These are phyloP conservation scores for Dactylella cylindrospora DNA, from an alignment of 2,329 filamentous ascomycete genomes.

Conservation along the genomic window DNA sequence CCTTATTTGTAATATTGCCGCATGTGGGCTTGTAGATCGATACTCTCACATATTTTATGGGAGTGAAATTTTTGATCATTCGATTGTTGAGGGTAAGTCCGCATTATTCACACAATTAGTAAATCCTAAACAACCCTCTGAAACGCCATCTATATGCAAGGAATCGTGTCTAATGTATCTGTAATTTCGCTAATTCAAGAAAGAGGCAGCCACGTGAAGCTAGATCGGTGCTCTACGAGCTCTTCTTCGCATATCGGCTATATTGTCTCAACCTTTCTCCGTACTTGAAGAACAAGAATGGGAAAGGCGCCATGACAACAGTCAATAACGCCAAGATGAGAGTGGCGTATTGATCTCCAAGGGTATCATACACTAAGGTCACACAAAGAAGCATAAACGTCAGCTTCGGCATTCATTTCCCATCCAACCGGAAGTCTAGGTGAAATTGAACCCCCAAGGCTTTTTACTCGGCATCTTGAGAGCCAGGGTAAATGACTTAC, in stretches of 20 bases:
- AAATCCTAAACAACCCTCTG: too few species aligned
- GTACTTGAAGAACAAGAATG: slow-evolving; percentile 56
- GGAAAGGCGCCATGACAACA: slow-evolving; percentile 65
- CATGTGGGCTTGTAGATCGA: too few species aligned
- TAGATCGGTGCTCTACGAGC: slow-evolving; percentile 21
- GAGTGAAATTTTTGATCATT: too few species aligned
- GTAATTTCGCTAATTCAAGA: background rate
- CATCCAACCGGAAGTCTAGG: background rate
- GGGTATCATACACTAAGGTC: slow-evolving; percentile 61
- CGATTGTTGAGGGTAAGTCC: too few species aligned
- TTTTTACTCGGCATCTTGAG: slow-evolving; percentile 52
- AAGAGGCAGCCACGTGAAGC: too few species aligned
- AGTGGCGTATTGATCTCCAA: slow-evolving; percentile 72
- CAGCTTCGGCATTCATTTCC: slow-evolving; percentile 4
- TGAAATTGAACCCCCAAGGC: background rate
- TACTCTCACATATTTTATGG: too few species aligned
- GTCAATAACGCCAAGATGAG: slow-evolving; percentile 64
- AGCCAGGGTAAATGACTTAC: slow-evolving; percentile 53
- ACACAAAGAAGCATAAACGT: slow-evolving; percentile 13
- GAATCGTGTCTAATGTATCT: too few species aligned
- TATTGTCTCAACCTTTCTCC: slow-evolving; percentile 61
- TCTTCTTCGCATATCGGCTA: slow-evolving; percentile 58
- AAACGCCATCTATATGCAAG: slow-evolving; percentile 1
- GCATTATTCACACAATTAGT: too few species aligned
- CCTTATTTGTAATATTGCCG: too few species aligned